Evolutionary conservation across 306 rosid species (phyloP), one percentile per base, ranked within the genome.

Genomic region (Malus fusca): DNA sequence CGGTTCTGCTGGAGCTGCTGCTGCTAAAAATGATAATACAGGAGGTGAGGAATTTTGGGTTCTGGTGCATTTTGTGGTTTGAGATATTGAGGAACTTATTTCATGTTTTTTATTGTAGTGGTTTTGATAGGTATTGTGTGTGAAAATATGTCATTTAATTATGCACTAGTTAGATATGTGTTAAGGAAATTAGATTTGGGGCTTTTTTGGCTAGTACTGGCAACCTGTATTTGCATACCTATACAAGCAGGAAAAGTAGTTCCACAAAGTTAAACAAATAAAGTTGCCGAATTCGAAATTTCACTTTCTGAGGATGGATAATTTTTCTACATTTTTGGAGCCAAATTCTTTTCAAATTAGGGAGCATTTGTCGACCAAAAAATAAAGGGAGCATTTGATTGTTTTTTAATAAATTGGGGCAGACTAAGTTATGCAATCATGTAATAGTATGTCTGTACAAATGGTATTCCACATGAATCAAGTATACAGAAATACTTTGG

Each of bases 21-120:
- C 86, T 44, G 60, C 76, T 82, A 95, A 90, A 83, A 92, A 89
- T 77, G 89, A 87, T 76, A 62, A 88, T 76, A 62, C 85, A 37
- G 84, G 93, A 76, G 94, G 98, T 96, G 8, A 66, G 84, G 66
- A 40, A 42, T 31, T 37, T 82, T 21, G 22, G 59, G 30, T 56
- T 64, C 19, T 6, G 46, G 61, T 31, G 69, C 40, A 11, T 43
- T 68, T 35, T 65, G 25, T 81, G 77, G 37, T 55, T 48, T 53
- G 76, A 63, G 82, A 82, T 73, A 77, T 71, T 80, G 68, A 30
- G 51, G 7, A 48, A 52, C 56, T 30, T 30, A 10, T 58, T 31
- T 19, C 35, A 25, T 81, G 55, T 26, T 52, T 11, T 30, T 35
- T 48, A 42, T 67, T 44, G 26, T 69, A 46, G 13, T 17, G 42